Conservation (phyloP, 345 rosid genomes). For the Laguncularia racemosa region DNA sequence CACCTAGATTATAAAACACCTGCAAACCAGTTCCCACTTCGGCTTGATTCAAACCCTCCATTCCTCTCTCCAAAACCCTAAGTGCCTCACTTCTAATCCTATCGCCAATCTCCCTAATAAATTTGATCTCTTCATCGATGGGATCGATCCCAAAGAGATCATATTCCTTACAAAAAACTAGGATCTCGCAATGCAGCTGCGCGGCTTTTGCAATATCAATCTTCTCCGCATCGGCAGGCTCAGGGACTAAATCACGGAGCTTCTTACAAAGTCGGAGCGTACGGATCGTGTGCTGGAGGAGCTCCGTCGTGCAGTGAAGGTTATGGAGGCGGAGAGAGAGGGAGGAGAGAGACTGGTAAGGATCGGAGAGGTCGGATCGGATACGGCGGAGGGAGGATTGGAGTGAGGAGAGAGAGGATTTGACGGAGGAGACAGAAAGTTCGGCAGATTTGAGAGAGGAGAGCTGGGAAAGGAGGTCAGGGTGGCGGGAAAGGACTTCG, state of each 20-base stretch:
- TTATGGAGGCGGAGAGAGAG: slow-evolving; percentile 66
- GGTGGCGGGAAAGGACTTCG: slow-evolving; percentile 84
- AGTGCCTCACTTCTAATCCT: slow-evolving; percentile 65
- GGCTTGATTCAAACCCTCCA: slow-evolving; percentile 95
- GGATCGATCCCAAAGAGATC: slow-evolving; percentile 65
- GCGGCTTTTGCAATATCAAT: slow-evolving; percentile 93
- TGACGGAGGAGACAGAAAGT: slow-evolving; percentile 70
- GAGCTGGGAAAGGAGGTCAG: slow-evolving; percentile 75
- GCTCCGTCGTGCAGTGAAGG: slow-evolving; percentile 63
- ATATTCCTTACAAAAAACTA: slow-evolving; percentile 67
- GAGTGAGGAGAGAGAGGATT: slow-evolving; percentile 81
- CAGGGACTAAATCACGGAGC: slow-evolving; percentile 67
- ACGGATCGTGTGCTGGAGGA: slow-evolving; percentile 78
- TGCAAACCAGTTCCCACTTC: slow-evolving; percentile 97
- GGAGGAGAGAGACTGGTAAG: slow-evolving; percentile 54
- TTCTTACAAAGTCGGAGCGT: slow-evolving; percentile 61
- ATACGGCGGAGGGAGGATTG: slow-evolving; percentile 75
- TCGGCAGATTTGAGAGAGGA: slow-evolving; percentile 87
- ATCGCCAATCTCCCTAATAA: slow-evolving; percentile 61
- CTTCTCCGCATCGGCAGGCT: slow-evolving; percentile 54
- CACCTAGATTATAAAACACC: slow-evolving; percentile 93
- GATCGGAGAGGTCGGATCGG: slow-evolving; percentile 89
- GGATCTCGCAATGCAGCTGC: slow-evolving; percentile 76
- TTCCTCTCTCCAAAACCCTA: slow-evolving; percentile 82
- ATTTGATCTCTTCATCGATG: slow-evolving; percentile 67